Evolutionary conservation across 306 rosid species (phyloP), one percentile per base, ranked within the genome.

Genomic region (Prunus mira): DNA sequence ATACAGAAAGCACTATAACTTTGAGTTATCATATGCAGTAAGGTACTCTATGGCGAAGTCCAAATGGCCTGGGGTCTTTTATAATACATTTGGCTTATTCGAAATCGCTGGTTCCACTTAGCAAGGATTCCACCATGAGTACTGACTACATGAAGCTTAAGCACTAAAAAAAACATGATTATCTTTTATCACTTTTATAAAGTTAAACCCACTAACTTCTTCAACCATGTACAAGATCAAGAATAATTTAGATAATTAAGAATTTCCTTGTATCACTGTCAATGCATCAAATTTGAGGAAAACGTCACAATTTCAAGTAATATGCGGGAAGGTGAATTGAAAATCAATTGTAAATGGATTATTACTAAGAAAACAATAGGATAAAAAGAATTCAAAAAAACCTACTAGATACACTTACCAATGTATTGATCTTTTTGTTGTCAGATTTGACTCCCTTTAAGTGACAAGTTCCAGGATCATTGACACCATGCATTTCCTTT

Each of bases 391-490:
- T 20, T 20, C 41, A 12, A 43, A 63, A 65, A 52, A 77, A 69
- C 67, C 47, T 11, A 46, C 63, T 11, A 51, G 71, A 65, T 65
- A 62, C 24, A 27, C 66, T 38, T 77, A 86, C 94, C 87, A 72
- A 60, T 74, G 71, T 73, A 43, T 80, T 78, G 20, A 77, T 73
- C 54, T 67, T 69, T 73, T 70, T 82, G 65, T 77, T 78, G 46
- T 57, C 43, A 75, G 85, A 61, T 65, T 78, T n/a, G 0, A 7
- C 76, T 70, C 79, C 84, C 77, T 62, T 86, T 71, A 57, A 76
- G 55, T 81, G 61, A 82, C 18, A 69, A 47, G 83, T 67, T 77
- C 87, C 83, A 77, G 81, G 81, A 75, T 86, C 84, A 64, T 78
- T 56, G 51, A 69, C 66, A 82, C 84, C 64, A 56, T 78, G 74